These are phyloP conservation scores for Pseudocercospora cruenta DNA, from an alignment of 2,329 filamentous ascomycete species.

Conservation along the genomic window DNA sequence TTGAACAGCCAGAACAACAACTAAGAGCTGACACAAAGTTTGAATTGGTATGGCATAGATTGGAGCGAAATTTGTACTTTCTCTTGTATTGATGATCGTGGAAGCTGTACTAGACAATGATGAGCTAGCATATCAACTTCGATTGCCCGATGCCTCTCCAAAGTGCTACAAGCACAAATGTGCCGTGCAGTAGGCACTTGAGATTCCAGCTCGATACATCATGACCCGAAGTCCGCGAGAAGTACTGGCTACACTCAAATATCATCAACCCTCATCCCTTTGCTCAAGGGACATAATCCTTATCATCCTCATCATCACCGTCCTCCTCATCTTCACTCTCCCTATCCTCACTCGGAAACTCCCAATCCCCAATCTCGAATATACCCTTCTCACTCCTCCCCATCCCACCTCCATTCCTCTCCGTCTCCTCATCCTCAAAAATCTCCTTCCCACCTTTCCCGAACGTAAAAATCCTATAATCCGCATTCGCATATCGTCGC, in stretches of 20 bases:
- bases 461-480: conserved; percentile 28
- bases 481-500: conserved; percentile 27
- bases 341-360: conserved; percentile 26
- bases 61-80: background rate
- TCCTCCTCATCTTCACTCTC: conserved; percentile 11
- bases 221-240: too few relatives aligned
- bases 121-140: background rate
- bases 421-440: conserved; percentile 23
- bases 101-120: background rate
- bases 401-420: conserved; percentile 22
- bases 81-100: background rate
- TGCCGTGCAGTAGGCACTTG: too few relatives aligned
- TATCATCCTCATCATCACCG: background rate
- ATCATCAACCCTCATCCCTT: too few relatives aligned
- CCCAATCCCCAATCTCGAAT: conserved; percentile 24
- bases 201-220: too few relatives aligned
- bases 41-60: background rate
- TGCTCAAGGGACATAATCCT: too few relatives aligned
- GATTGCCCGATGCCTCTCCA: background rate
- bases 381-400: conserved; percentile 28
- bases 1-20: conserved; percentile 96
- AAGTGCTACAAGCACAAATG: too few relatives aligned
- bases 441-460: conserved; percentile 13
- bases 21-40: conserved; percentile 50
- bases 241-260: too few relatives aligned